These are phyloP conservation scores for Didymella pomorum DNA, from an alignment of 2,329 filamentous ascomycete species.

Conservation along the genomic window DNA sequence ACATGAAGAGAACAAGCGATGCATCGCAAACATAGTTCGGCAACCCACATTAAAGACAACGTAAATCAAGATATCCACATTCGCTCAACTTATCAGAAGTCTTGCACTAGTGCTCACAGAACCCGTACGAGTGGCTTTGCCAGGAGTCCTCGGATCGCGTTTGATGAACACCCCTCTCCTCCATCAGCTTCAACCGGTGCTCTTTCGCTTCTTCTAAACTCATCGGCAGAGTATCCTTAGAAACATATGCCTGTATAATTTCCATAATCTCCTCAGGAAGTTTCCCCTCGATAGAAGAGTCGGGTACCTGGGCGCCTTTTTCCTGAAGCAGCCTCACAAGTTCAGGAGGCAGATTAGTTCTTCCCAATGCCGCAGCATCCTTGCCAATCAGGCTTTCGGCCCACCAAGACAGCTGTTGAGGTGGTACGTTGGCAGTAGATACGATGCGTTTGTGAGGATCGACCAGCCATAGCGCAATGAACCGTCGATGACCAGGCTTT, in stretches of 20 bases:
- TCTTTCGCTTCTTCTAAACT: constrained; percentile 27
- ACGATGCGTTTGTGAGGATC: neutral
- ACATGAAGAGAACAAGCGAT: too few relatives aligned
- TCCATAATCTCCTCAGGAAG: constrained; percentile 30
- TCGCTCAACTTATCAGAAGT: too few relatives aligned
- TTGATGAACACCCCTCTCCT: constrained; percentile 12
- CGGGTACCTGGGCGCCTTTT: neutral
- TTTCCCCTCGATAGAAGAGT: neutral
- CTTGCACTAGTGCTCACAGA: constrained; percentile 14
- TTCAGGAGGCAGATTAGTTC: constrained; percentile 27
- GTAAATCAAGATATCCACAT: too few relatives aligned
- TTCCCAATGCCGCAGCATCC: too few relatives aligned
- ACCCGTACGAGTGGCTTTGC: neutral
- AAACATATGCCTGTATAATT: constrained; percentile 22
- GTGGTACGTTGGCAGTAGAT: neutral
- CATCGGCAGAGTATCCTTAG: constrained; percentile 24
- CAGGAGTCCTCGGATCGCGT: neutral
- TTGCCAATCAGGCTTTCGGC: neutral
- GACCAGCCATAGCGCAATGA: neutral
- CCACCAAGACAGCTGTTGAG: neutral
- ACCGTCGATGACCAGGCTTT: neutral
- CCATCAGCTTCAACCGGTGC: constrained; percentile 16
- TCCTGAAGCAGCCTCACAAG: constrained; percentile 24
- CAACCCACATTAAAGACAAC: too few relatives aligned
- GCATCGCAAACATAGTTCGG: too few relatives aligned